Conservation (phyloP, 192 early-diverging fungal species). For the Helicostylum pulchrum region DNA sequence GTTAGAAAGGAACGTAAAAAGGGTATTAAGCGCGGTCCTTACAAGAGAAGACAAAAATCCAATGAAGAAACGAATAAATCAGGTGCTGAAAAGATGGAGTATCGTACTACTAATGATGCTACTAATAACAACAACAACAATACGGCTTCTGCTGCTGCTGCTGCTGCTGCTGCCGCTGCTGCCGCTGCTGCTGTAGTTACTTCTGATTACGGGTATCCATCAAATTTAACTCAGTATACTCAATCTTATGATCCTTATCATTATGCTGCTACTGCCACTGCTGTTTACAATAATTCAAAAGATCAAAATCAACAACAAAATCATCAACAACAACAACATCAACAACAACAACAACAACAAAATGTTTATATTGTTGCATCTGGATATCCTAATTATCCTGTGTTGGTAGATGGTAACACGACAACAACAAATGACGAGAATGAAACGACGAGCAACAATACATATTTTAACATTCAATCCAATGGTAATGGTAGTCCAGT, state of each 20-base stretch:
- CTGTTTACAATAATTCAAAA: too few relatives aligned
- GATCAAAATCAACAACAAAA: too few relatives aligned
- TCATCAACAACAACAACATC: too few relatives aligned
- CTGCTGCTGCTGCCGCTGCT: background rate
- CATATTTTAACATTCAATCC: too few relatives aligned
- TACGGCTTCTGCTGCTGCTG: background rate
- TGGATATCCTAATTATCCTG: conserved; percentile 8
- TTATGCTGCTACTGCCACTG: conserved; percentile 10
- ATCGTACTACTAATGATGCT: too few relatives aligned
- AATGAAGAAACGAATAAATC: background rate
- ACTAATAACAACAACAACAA: background rate
- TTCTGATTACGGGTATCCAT: conserved; percentile 20
- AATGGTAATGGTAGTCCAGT: too few relatives aligned
- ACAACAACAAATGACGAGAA: too few relatives aligned
- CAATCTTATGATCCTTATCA: conserved; percentile 23
- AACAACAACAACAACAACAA: too few relatives aligned
- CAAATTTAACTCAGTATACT: conserved; percentile 24
- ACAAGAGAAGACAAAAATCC: conserved; percentile 54
- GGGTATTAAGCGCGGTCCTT: conserved; percentile 82
- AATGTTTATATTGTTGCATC: background rate
- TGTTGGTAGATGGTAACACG: conserved; percentile 3
- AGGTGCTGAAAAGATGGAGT: too few relatives aligned
- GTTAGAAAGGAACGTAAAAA: conserved; percentile 78
- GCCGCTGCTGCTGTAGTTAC: background rate
- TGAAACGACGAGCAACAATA: too few relatives aligned